Conservation (phyloP, 1,284 basidiomycete species). For the Violaceomyces palustris region DNA sequence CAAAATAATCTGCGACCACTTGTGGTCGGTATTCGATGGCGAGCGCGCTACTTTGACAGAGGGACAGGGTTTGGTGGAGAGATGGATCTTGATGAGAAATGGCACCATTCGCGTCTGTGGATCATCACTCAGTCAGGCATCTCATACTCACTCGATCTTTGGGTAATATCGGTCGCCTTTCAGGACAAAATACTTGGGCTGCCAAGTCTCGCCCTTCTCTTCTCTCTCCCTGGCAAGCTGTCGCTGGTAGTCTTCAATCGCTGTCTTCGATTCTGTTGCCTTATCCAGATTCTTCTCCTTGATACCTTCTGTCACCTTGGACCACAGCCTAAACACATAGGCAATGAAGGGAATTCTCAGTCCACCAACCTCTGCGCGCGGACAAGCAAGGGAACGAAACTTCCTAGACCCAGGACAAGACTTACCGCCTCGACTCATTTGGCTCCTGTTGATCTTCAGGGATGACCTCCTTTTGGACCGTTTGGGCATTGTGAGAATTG, state of each 20-base stretch:
- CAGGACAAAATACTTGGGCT: conserved; percentile 75
- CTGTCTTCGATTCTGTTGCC: conserved; percentile 82
- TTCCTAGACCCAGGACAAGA: background rate
- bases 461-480: conserved; percentile 74
- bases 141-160: conserved; percentile 33
- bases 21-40: conserved; percentile 23
- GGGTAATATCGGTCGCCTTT: conserved; percentile 55
- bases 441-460: conserved; percentile 82
- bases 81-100: background rate
- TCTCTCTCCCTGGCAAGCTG: conserved; percentile 73
- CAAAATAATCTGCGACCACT: conserved; percentile 33
- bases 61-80: background rate
- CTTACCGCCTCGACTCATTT: conserved; percentile 68
- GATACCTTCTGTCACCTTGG: conserved; percentile 80
- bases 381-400: background rate
- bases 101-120: background rate
- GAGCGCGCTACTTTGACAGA: conserved; percentile 1
- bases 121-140: conserved; percentile 5
- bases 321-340: conserved; percentile 64
- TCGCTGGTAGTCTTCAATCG: conserved; percentile 87
- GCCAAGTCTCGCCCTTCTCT: conserved; percentile 64
- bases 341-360: no score
- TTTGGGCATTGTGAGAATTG: conserved; percentile 68
- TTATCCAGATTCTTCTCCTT: conserved; percentile 82
- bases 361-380: no score